Base-by-base conservation (phyloP, 768 basidiomycete species). In the Termitomyces titanicus region DNA sequence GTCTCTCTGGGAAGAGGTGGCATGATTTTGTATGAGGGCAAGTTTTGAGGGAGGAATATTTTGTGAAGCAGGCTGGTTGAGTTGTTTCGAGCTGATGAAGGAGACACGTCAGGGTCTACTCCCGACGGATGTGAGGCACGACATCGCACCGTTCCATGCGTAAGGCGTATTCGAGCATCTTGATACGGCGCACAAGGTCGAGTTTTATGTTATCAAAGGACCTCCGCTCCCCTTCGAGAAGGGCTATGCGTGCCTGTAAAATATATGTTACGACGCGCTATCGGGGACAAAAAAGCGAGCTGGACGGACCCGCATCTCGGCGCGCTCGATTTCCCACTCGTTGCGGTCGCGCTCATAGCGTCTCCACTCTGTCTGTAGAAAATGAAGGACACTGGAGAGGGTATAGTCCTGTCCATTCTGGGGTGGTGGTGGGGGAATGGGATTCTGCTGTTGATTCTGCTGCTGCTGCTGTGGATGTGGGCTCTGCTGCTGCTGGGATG, bases 251-350 rank as follows among this genome's bases (percentile, higher is more conserved):
- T 51, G 96, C 96, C 94, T 96, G 65, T 22, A 6, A 58, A 62
- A 60, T 47, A 53, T 54, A 50, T 53, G 63, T 68, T 61, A 68
- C 60, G 69, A 72, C 65, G 67, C 64, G 61, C 68, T 52, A 63
- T 61, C 63, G 56, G 51, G 29, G 3, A 45, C 43, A 43, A 55
- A 60, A 53, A 58, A 44, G 61, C 51, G 54, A 42, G 49, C 59
- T 53, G 58, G 40, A 84, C 91, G 65, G 61, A 94, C 94, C 81
- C 96, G 82, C 95, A 98, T 98, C 74, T 98, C 97, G 31, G 97
- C 97, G 63, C 97, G 80, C 74, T 98, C 97, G 65, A 99, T 99
- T 79, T 99, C 97, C 96, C 96, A 99, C 74, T 99, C 97, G 69
- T 99, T 99, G 66, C 96, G 82, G 75, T 99, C 97, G 70, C 95